Base-by-base conservation (phyloP, 2,329 filamentous ascomycete species). In the Neofusicoccum sp. region DNA sequence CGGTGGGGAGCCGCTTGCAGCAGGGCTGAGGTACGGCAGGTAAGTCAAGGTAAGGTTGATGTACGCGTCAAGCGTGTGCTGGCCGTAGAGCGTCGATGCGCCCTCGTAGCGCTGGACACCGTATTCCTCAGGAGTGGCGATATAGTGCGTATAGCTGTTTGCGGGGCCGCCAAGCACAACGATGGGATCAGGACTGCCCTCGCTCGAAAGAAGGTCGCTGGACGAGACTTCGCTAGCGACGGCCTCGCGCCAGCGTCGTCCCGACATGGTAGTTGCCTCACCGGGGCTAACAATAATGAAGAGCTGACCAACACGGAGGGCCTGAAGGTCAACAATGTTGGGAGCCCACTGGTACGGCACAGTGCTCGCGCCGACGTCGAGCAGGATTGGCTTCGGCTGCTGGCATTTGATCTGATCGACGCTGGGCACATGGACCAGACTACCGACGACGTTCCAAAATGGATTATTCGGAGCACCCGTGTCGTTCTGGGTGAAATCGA, bases 241-340 rank as follows among this genome's bases (percentile, higher is more conserved):
- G 1, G 90, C 87, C 33, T 85, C 81, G 69, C 88, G 90, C 93
- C 93, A 97, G 28, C 93, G 85, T 24, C 93, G 84, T 0, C 93
- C 93, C 1, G 90, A 85, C 93, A 97, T 98, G 4, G 93, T 97
- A 0, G 90, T 95, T 1, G 90, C 91, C 75, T 97, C 93, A 31
- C 91, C 91, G 0, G 93, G 89, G 33, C 89, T 89, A 30, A 96
- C 85, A 63, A 97, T 86, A 63, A 97, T 88, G 61, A 96, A 79
- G 6, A 97, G 77, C 69, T 95, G 90, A 0, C 93, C 93, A 0
- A 93, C 89, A 11, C 93, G 89, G 12, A 97, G 80, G 31, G 89
- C 81, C 71, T 97, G 93, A 8, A 97, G 83, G 71, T 97, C 91
- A 47, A 96, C 92, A 48, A 97, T 86, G 67, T 97, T 97, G 0